A percentile compares a stretch with the other conserved stretches of the same genome.
Evolutionary conservation across 352 stramenopile species (phyloP).

Genomic region (Phytophthora hybrid): DNA sequence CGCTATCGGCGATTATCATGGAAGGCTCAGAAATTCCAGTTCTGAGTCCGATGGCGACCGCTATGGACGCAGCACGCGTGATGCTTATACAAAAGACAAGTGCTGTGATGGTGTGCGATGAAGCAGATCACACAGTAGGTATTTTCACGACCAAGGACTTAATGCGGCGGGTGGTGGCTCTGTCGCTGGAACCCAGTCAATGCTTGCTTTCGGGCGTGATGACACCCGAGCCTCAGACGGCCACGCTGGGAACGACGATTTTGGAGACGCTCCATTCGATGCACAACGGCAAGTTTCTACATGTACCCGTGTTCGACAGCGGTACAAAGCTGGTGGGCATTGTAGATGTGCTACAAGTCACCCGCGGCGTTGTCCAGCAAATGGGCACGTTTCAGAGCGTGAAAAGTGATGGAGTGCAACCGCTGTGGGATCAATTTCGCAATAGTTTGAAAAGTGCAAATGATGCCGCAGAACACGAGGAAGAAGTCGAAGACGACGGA

Average conservation of each 20-base stretch:
- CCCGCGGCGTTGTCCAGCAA: constrained; percentile 88
- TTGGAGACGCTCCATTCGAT: constrained; percentile 98
- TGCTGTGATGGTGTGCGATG: constrained; percentile 91
- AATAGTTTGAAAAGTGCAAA: constrained; percentile 58
- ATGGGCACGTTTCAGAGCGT: constrained; percentile 80
- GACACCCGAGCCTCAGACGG: constrained; percentile 95
- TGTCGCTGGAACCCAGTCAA: constrained; percentile 82
- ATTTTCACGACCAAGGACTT: constrained; percentile 99
- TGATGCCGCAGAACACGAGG: constrained; percentile 37
- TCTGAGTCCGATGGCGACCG: constrained; percentile 56
- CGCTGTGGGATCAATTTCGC: constrained; percentile 82
- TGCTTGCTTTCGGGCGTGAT: constrained; percentile 93
- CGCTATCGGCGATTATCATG: constrained; percentile 78
- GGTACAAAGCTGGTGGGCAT: constrained; percentile 92
- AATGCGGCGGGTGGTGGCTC: constrained; percentile 95
- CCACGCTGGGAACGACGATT: constrained; percentile 93
- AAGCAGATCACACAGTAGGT: constrained; percentile 87
- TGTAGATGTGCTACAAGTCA: constrained; percentile 97
- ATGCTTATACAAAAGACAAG: constrained; percentile 87
- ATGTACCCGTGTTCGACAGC: constrained; percentile 95
- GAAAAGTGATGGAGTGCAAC: constrained; percentile 74
- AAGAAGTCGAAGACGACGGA: constrained; percentile 49
- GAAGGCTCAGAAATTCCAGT: constrained; percentile 69
- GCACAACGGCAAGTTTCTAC: constrained; percentile 97
- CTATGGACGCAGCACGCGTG: constrained; percentile 74